These are phyloP conservation scores for Cystoisospora suis DNA, from an alignment of 169 alveolate genomes.

Conservation along the genomic window DNA sequence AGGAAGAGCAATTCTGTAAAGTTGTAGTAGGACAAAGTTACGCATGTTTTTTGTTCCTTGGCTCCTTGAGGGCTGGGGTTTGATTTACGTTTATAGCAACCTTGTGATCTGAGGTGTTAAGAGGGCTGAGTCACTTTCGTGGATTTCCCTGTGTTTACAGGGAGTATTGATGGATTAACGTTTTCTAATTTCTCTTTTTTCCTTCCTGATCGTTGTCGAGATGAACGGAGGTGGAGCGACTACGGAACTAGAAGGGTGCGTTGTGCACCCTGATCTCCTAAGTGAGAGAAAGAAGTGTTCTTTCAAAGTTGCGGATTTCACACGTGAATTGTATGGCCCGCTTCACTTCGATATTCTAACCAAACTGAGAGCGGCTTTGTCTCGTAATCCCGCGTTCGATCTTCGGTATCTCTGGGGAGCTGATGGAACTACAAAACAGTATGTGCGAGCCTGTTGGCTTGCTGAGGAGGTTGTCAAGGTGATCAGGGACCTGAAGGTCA, in stretches of 20 bases:
- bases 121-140: too few species aligned
- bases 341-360: not conserved
- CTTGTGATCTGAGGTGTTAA: too few species aligned
- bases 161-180: too few species aligned
- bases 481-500: constrained; percentile 21
- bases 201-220: too few species aligned
- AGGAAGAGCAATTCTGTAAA: too few species aligned
- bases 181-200: too few species aligned
- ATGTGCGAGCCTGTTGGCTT: constrained; percentile 51
- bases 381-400: constrained; percentile 17
- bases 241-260: not conserved
- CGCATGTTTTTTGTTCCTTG: too few species aligned
- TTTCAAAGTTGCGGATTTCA: constrained; percentile 2
- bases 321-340: not conserved
- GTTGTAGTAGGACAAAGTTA: too few species aligned
- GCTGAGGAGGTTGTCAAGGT: constrained; percentile 45
- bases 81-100: too few species aligned
- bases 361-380: not conserved
- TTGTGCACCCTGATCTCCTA: constrained; percentile 5
- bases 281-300: not conserved
- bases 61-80: too few species aligned
- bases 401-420: constrained; percentile 4
- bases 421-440: constrained; percentile 16
- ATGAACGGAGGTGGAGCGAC: constrained; percentile 3
- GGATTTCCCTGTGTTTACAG: too few species aligned